Conservation (phyloP, 352 stramenopile species). For the Aphanomyces astaci region DNA sequence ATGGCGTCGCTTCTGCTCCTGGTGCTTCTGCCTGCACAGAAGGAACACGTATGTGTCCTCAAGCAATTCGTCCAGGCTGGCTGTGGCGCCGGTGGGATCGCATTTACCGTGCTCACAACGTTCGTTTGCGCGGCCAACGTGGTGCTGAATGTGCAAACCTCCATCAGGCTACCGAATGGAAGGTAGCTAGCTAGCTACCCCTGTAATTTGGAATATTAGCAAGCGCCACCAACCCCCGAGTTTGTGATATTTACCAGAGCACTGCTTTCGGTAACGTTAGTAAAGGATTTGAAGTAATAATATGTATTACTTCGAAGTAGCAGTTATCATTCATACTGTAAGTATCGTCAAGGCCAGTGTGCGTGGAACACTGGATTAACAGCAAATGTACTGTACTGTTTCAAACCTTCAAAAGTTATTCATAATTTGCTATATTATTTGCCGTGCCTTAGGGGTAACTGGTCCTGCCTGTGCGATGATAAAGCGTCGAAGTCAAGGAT, state of each 20-base stretch:
- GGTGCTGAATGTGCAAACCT: neutral
- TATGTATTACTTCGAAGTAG: too few relatives aligned
- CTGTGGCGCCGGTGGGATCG: neutral
- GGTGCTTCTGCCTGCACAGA: neutral
- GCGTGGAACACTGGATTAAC: neutral
- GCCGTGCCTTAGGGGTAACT: neutral
- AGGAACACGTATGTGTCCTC: neutral
- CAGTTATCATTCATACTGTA: too few relatives aligned
- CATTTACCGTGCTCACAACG: neutral
- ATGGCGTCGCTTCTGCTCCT: neutral
- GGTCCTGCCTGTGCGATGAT: neutral
- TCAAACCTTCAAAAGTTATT: neutral
- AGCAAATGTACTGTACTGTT: neutral
- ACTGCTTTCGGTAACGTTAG: too few relatives aligned
- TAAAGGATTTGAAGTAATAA: too few relatives aligned
- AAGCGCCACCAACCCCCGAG: too few relatives aligned
- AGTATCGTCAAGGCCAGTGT: too few relatives aligned
- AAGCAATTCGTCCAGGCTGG: neutral
- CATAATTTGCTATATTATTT: neutral
- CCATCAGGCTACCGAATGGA: too few relatives aligned
- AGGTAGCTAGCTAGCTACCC: too few relatives aligned
- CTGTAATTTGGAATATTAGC: too few relatives aligned
- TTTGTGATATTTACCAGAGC: too few relatives aligned
- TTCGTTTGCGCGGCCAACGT: neutral
- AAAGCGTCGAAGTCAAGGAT: neutral